Conservation (phyloP, 2,329 filamentous ascomycete genomes). For the Fusarium staphyleae region DNA sequence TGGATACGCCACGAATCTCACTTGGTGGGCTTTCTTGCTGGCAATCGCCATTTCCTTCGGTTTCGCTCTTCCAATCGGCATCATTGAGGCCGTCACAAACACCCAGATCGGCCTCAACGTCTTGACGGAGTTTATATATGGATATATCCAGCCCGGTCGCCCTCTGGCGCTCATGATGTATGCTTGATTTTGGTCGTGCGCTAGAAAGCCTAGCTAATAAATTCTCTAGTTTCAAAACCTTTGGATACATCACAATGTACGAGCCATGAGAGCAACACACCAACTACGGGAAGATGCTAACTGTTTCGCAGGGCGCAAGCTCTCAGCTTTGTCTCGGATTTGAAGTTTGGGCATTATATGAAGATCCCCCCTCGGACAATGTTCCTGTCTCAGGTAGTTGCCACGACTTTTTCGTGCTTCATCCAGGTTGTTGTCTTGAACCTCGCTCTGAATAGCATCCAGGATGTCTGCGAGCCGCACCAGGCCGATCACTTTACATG, state of each 20-base stretch:
- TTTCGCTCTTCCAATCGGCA: conserved; percentile 72
- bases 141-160: conserved; percentile 76
- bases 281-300: conserved; percentile 8
- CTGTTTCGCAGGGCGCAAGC: conserved; percentile 58
- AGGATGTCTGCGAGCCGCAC: conserved; percentile 65
- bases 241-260: conserved; percentile 67
- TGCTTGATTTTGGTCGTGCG: conserved; percentile 21
- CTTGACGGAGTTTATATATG: conserved; percentile 75
- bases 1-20: conserved; percentile 70
- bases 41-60: conserved; percentile 68
- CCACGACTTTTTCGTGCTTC: conserved; percentile 70
- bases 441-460: conserved; percentile 66
- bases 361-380: conserved; percentile 71
- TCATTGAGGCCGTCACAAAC: conserved; percentile 74
- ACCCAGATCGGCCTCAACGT: conserved; percentile 78
- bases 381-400: conserved; percentile 71
- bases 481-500: conserved; percentile 68
- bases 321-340: conserved; percentile 68
- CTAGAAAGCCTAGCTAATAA: background rate
- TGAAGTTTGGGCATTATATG: conserved; percentile 79
- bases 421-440: conserved; percentile 72
- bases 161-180: conserved; percentile 78
- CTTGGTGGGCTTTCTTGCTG: conserved; percentile 76
- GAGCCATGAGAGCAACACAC: background rate
- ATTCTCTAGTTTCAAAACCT: conserved; percentile 63